Conservation (phyloP, 129 eudicot genomes). For the Oenanthe sinensis region DNA sequence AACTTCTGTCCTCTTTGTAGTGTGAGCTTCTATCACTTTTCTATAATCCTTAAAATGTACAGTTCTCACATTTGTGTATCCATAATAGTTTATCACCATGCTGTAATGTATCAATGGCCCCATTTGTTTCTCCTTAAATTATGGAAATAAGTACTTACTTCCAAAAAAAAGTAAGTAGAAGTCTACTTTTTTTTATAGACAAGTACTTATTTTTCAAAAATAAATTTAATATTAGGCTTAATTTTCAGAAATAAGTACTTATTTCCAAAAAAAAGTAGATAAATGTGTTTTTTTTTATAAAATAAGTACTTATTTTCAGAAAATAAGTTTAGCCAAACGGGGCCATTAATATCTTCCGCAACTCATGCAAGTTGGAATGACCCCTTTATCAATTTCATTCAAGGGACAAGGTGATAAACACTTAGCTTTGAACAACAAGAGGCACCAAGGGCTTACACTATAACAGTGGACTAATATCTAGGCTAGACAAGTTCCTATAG, state of each 20-base stretch:
- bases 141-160: too few relatives aligned
- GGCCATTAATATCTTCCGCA: not conserved
- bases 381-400: not conserved
- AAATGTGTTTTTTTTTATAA: too few relatives aligned
- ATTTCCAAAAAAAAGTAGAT: too few relatives aligned
- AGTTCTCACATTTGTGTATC: not conserved
- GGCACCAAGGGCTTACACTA: not conserved
- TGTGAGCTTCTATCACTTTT: not conserved
- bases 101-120: not conserved
- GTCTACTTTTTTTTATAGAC: too few relatives aligned
- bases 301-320: too few relatives aligned
- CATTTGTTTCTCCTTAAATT: too few relatives aligned
- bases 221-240: too few relatives aligned
- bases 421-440: not conserved
- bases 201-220: too few relatives aligned
- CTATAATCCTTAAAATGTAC: not conserved
- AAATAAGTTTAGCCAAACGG: too few relatives aligned
- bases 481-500: not conserved
- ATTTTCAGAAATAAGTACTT: too few relatives aligned
- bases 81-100: not conserved
- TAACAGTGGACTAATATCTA: not conserved
- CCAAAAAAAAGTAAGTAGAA: too few relatives aligned
- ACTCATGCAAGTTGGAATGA: not conserved
- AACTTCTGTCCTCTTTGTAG: not conserved
- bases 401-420: not conserved